Conservation (phyloP, 1,139 yeast genomes). For the Saccharomyces hybrid region DNA sequence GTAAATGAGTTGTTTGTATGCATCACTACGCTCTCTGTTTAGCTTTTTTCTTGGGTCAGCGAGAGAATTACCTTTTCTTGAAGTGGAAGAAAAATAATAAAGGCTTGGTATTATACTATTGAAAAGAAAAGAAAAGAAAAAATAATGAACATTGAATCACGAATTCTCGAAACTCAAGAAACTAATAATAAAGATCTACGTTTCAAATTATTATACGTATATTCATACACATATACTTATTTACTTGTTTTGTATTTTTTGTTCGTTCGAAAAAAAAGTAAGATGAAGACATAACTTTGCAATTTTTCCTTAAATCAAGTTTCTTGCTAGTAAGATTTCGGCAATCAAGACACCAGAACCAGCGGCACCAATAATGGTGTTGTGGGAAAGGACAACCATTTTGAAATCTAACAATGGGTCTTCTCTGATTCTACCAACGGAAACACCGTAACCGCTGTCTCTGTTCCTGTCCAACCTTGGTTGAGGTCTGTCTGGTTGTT, state of each 20-base stretch:
- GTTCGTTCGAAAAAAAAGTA: neutral
- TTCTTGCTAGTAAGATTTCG: slow-evolving; percentile 74
- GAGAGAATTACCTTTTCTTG: neutral
- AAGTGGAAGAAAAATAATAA: neutral
- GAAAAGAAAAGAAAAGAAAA: neutral
- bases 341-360: slow-evolving; percentile 98
- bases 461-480: slow-evolving; percentile 96
- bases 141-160: neutral
- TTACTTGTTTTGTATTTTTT: neutral
- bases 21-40: neutral
- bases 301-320: slow-evolving; percentile 47
- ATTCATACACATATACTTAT: neutral
- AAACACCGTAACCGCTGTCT: slow-evolving; percentile 89
- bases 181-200: neutral
- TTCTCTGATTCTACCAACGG: slow-evolving; percentile 90
- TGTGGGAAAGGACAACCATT: slow-evolving; percentile 94
- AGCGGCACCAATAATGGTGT: slow-evolving; percentile 97
- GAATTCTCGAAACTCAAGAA: neutral
- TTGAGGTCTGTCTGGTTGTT: slow-evolving; percentile 91
- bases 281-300: neutral
- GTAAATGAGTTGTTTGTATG: neutral
- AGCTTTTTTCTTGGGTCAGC: neutral
- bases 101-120: neutral
- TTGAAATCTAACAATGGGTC: slow-evolving; percentile 91
- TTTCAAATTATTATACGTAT: neutral